phyloP scores from a whole-genome alignment of 1,284 basidiomycete species.

The Fomitopsis pinicola region DNA sequence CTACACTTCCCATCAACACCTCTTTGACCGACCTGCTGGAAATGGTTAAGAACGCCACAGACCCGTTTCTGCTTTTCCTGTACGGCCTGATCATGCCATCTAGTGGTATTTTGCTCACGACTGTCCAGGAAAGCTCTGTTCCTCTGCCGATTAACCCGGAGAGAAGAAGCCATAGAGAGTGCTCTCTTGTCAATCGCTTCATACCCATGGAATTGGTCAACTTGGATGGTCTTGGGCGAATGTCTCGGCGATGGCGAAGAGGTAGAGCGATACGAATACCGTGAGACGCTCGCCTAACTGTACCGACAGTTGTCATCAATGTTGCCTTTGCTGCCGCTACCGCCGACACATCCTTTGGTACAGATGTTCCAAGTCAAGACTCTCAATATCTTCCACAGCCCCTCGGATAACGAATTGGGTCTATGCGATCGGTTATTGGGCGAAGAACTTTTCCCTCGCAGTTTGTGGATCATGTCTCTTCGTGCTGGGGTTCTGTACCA shows the following conservation, averaged over 20 bases:
- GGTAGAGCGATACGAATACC: constrained; percentile 38
- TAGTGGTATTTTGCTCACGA: constrained; percentile 2
- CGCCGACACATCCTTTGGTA: constrained; percentile 67
- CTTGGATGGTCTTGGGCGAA: constrained; percentile 81
- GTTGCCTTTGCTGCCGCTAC: constrained; percentile 60
- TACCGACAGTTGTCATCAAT: constrained; percentile 55
- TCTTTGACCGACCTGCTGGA: constrained; percentile 59
- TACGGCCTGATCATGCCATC: constrained; percentile 34
- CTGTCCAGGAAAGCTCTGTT: constrained; percentile 70
- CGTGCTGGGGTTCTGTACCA: constrained; percentile 88
- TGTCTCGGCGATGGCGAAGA: constrained; percentile 89
- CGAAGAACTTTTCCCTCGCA: constrained; percentile 75
- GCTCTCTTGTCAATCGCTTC: constrained; percentile 74
- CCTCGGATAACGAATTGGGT: constrained; percentile 76
- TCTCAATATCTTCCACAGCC: constrained; percentile 85
- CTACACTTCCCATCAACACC: constrained; percentile 65
- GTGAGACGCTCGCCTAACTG: constrained; percentile 7
- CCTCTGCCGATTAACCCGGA: constrained; percentile 70
- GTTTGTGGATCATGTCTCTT: constrained; percentile 83
- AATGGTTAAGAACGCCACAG: constrained; percentile 50
- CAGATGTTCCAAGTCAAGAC: constrained; percentile 90
- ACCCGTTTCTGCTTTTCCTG: constrained; percentile 88
- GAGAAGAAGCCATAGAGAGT: constrained; percentile 85
- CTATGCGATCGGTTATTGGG: constrained; percentile 76
- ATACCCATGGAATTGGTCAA: constrained; percentile 96